phyloP scores from a whole-genome alignment of 139 green algal genomes.

The Haematococcus sp. region DNA sequence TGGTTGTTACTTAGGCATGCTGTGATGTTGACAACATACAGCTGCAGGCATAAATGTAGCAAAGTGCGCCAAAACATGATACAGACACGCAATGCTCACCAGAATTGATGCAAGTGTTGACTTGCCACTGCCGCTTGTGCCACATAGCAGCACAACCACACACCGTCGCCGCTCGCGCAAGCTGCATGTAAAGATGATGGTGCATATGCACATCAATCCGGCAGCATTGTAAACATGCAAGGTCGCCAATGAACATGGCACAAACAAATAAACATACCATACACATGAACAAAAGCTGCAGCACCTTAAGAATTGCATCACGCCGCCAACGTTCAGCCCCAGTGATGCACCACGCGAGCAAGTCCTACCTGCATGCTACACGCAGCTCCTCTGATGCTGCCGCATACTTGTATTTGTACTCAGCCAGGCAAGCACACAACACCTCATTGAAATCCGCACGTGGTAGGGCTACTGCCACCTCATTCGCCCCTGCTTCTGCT shows the following conservation, averaged over 20 bases:
- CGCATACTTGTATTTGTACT: constrained; percentile 43
- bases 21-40: not conserved
- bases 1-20: too few species aligned
- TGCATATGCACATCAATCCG: too few species aligned
- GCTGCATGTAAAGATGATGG: too few species aligned
- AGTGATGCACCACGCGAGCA: not conserved
- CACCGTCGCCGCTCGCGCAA: constrained; percentile 52
- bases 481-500: not conserved
- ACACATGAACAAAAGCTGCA: too few species aligned
- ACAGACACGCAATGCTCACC: constrained; percentile 41
- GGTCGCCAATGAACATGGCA: too few species aligned
- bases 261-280: too few species aligned
- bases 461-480: constrained; percentile 28
- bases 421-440: constrained; percentile 33
- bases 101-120: constrained; percentile 91
- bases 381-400: constrained; percentile 46
- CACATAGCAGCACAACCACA: constrained; percentile 78
- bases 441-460: constrained; percentile 42
- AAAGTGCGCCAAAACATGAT: too few species aligned
- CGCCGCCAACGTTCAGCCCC: too few species aligned
- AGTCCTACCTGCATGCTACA: constrained; percentile 41
- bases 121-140: constrained; percentile 93
- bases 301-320: too few species aligned
- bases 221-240: not conserved
- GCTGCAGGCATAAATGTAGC: not conserved